A percentile compares a stretch with the other conserved stretches of the same genome.
These are phyloP conservation scores for Aspergillus affinis DNA, from an alignment of 495 filamentous ascomycete species.

Conservation along the genomic window DNA sequence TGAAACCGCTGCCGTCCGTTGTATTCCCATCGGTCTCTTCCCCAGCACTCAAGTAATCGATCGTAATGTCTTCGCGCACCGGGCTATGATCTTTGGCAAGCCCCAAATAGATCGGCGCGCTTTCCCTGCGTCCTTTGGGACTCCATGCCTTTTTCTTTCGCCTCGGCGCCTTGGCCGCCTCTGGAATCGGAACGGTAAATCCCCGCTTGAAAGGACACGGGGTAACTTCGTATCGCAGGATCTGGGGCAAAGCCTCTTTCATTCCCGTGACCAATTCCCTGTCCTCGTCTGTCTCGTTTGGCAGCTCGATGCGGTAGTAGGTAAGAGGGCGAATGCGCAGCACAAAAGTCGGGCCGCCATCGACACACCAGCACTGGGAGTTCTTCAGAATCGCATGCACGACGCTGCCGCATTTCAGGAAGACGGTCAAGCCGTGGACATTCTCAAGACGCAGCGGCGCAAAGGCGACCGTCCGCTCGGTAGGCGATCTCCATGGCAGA, in stretches of 20 bases:
- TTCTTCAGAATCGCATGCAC: constrained; percentile 83
- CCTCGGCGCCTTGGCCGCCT: constrained; percentile 61
- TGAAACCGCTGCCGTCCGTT: constrained; percentile 39
- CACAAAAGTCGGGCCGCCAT: constrained; percentile 79
- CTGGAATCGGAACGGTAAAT: constrained; percentile 74
- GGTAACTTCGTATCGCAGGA: constrained; percentile 83
- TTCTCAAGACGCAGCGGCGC: constrained; percentile 78
- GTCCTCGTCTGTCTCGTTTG: constrained; percentile 60
- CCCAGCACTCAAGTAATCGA: constrained; percentile 32
- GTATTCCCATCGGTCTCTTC: constrained; percentile 41
- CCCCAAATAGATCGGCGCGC: constrained; percentile 20
- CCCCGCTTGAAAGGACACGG: constrained; percentile 78
- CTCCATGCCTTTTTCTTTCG: constrained; percentile 66
- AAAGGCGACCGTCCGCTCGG: constrained; percentile 79
- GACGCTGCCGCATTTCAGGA: constrained; percentile 77
- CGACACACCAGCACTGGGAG: constrained; percentile 90
- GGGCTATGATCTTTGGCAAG: constrained; percentile 13
- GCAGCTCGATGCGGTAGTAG: constrained; percentile 88
- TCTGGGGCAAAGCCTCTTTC: constrained; percentile 63
- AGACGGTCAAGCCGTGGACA: constrained; percentile 76
- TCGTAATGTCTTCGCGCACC: constrained; percentile 20
- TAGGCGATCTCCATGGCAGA: constrained; percentile 69
- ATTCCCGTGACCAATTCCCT: constrained; percentile 58
- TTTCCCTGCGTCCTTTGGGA: constrained; percentile 56
- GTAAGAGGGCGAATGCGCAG: constrained; percentile 74